Evolutionary conservation across 1,139 yeast species (phyloP).

Genomic region (Pichiaceae sp.): DNA sequence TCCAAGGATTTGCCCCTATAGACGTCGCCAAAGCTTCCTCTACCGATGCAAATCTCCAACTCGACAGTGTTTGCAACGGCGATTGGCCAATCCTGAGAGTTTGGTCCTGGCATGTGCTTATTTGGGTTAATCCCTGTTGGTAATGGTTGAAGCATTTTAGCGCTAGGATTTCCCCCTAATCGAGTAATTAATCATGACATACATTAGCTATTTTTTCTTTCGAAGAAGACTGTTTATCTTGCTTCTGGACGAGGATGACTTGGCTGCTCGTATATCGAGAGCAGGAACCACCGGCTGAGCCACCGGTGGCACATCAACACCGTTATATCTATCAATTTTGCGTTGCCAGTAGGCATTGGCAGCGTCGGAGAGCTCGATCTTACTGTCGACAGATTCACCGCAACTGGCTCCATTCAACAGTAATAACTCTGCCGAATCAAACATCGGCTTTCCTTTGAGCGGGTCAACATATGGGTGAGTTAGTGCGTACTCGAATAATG

Average conservation of each 20-base stretch:
- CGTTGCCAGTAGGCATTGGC: constrained; percentile 47
- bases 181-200: too few species aligned
- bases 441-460: constrained; percentile 28
- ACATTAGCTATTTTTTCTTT: constrained; percentile 2
- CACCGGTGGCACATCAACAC: constrained; percentile 2
- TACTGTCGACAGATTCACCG: constrained; percentile 25
- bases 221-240: constrained; percentile 2
- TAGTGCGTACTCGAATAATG: constrained; percentile 55
- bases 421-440: constrained; percentile 69
- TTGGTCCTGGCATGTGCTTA: not conserved
- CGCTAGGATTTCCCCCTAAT: too few species aligned
- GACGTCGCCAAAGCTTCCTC: constrained; percentile 85
- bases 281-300: too few species aligned
- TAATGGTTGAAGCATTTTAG: too few species aligned
- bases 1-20: constrained; percentile 41
- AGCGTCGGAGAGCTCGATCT: constrained; percentile 30
- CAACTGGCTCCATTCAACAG: constrained; percentile 53
- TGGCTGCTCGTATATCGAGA: not conserved
- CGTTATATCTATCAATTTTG: constrained; percentile 26
- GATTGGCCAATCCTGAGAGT: not conserved
- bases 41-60: constrained; percentile 58
- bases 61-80: not conserved
- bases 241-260: constrained; percentile 1
- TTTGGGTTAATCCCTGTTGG: not conserved
- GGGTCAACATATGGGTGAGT: constrained; percentile 30